Base-by-base conservation (phyloP, 768 basidiomycete species). In the Termitomyces sp. region DNA sequence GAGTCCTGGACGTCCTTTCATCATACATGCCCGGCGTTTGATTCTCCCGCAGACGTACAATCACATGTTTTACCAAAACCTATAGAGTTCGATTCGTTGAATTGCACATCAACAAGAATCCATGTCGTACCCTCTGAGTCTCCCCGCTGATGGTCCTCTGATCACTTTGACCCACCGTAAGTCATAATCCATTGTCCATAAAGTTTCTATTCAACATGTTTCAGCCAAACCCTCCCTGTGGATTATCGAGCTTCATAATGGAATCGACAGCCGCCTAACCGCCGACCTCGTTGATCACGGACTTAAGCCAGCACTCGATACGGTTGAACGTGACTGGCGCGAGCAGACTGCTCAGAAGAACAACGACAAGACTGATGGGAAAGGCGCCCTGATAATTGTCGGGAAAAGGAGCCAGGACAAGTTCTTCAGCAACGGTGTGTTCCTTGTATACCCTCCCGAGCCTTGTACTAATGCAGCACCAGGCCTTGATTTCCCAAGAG, bases 181-280 rank as follows among this genome's bases (percentile, higher is more conserved):
- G 73, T 68, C 24, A 33, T 49, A n/a, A 15, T 39, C 58, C 7
- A 20, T 39, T 36, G 9, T 46, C 7, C 39, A 2, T 16, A 13
- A 9, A 16, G n/a, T 46, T 13, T 20, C 22, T 50, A 32, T 42
- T 2, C 36, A 39, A 64, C 50, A 11, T 20, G 63, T 15, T 59
- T 36, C 65, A 91, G 88, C 88, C 7, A 82, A 83, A 60, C 70
- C 81, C 3, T 76, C 77, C 3, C 64, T 89, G 42, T 94, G 91
- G 92, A 77, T 91, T 54, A 83, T 94, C 60, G 92, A 94, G 69
- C 73, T 94, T 57, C 91, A 91, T 67, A 90, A 92, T 70, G 90
- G 88, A 15, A 78, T 78, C 42, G 92, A 94, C 71, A 90, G 81
- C 64, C 84, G 91, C 22, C 72, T 94, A 50, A 88, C 87, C 0